Evolutionary conservation across 495 filamentous ascomycete species (phyloP), one percentile per base, ranked within the genome.

Genomic region (Xylaria acuta): DNA sequence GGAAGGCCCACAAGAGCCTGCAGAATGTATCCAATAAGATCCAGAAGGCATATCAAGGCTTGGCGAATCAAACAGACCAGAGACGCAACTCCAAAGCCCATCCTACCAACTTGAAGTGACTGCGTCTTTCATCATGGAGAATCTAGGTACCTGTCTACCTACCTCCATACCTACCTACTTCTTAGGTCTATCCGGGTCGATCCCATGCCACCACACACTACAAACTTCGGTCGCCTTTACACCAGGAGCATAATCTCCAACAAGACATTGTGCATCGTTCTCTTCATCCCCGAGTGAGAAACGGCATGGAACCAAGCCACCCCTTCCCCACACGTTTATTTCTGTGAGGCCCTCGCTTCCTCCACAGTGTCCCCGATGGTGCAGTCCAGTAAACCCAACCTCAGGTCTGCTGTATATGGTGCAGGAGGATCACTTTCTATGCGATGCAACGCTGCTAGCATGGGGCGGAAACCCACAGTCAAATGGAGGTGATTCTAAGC

Each of bases 1-100:
- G 81, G 81, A 64, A 78, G 36, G n/a, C 22, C 73, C 68, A 75
- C 77, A 63, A 69, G 47, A 51, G 56, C 68, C 53, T 38, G 20
- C 22, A 34, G n/a, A 1, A 60, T 11, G 58, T 60, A 38, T 22
- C 58, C 58, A 60, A 60, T 60, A 22, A 38, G 34, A 60, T 5
- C 16, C 32, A 22, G 16, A 32, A 3, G 5, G 11, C 16, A 32
- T n/a, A 58, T 58, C 22, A 32, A 32, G 5, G 6, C 51, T 32
- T 32, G 30, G 53, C 53, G 25, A 58, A 58, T 58, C 53, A 58
- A 7, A 51, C 27, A 20, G 25, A 22, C 7, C 32, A 38, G 32
- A 38, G 7, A 38, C 34, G 11, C 32, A 38, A 56, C 53, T 32
- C 53, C 53, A 56, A 56, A 16, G 14, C 53, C 53, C 53, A 18